Evolutionary conservation across 2,329 filamentous ascomycete genomes (phyloP).

Genomic region (Trichoderma koningii): DNA sequence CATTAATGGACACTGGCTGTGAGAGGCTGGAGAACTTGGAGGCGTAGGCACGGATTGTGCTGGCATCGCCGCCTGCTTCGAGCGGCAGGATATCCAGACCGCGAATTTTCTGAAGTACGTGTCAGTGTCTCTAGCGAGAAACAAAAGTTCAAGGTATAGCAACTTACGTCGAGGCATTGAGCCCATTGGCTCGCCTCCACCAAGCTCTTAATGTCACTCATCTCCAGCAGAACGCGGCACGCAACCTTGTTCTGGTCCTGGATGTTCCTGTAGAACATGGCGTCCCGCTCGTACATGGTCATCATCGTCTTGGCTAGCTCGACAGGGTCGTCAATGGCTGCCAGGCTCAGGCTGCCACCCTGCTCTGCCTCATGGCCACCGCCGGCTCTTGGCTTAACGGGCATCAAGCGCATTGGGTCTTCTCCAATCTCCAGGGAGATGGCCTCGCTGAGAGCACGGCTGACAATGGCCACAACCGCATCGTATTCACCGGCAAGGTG

Average conservation of each 20-base stretch:
- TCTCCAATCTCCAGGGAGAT: conserved; percentile 84
- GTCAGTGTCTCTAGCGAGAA: conserved; percentile 9
- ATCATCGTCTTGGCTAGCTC: conserved; percentile 64
- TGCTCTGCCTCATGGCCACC: conserved; percentile 42
- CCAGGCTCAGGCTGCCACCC: conserved; percentile 61
- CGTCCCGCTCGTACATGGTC: conserved; percentile 62
- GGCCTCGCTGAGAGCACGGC: conserved; percentile 85
- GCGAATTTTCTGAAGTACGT: conserved; percentile 63
- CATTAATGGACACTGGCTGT: conserved; percentile 80
- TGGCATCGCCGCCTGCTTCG: conserved; percentile 71
- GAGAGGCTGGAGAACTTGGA: conserved; percentile 78
- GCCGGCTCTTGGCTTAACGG: conserved; percentile 69
- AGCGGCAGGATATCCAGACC: conserved; percentile 78
- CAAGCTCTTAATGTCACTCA: conserved; percentile 61
- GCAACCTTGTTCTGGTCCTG: conserved; percentile 59
- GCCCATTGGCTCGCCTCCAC: conserved; percentile 60
- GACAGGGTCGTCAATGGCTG: conserved; percentile 61
- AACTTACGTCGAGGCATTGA: conserved; percentile 59
- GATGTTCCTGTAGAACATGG: conserved; percentile 62
- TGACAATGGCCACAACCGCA: conserved; percentile 87
- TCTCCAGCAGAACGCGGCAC: conserved; percentile 59
- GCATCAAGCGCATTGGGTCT: conserved; percentile 74
- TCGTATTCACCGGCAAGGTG: conserved; percentile 95
- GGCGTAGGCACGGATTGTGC: conserved; percentile 75
- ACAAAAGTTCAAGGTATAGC: neutral